These are phyloP conservation scores for Escovopsis sp. DNA, from an alignment of 2,329 filamentous ascomycete genomes.

Conservation along the genomic window DNA sequence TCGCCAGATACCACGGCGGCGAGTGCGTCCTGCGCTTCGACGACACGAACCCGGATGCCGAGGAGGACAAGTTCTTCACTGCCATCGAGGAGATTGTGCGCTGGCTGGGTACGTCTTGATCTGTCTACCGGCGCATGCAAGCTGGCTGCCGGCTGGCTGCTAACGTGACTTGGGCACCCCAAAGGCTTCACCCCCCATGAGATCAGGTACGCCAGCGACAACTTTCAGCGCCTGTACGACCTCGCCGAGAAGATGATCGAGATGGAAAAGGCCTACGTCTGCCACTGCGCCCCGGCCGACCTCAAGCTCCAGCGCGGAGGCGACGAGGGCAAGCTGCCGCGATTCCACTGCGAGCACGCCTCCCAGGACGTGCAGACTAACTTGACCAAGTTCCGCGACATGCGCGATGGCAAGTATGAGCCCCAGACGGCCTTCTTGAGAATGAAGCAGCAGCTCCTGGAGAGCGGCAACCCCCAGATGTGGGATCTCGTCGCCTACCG, in stretches of 20 bases:
- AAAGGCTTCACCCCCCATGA: constrained; percentile 54
- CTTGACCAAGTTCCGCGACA: constrained; percentile 68
- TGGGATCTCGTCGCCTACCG: constrained; percentile 92
- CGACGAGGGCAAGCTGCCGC: constrained; percentile 49
- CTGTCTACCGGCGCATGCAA: background rate
- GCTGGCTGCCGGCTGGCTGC: background rate
- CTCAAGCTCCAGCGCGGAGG: constrained; percentile 81
- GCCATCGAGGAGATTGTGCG: constrained; percentile 65
- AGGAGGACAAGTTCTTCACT: constrained; percentile 78
- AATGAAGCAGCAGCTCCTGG: constrained; percentile 79
- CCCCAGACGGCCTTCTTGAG: constrained; percentile 71
- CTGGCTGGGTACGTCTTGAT: constrained; percentile 17
- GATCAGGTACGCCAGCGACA: constrained; percentile 80
- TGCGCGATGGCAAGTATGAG: constrained; percentile 84
- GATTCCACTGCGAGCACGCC: constrained; percentile 71
- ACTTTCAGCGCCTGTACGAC: constrained; percentile 79
- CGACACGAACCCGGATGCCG: constrained; percentile 88
- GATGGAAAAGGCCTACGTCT: constrained; percentile 64
- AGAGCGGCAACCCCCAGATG: constrained; percentile 80
- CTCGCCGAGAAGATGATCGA: constrained; percentile 73
- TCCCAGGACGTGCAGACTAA: constrained; percentile 62
- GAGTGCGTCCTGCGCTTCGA: constrained; percentile 37
- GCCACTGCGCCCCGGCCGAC: constrained; percentile 70
- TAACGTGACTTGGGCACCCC: background rate
- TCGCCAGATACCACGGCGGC: constrained; percentile 72